Evolutionary conservation across 2,329 filamentous ascomycete genomes (phyloP), one percentile per base, ranked within the genome.

Genomic region (Fusarium cyanostomum): DNA sequence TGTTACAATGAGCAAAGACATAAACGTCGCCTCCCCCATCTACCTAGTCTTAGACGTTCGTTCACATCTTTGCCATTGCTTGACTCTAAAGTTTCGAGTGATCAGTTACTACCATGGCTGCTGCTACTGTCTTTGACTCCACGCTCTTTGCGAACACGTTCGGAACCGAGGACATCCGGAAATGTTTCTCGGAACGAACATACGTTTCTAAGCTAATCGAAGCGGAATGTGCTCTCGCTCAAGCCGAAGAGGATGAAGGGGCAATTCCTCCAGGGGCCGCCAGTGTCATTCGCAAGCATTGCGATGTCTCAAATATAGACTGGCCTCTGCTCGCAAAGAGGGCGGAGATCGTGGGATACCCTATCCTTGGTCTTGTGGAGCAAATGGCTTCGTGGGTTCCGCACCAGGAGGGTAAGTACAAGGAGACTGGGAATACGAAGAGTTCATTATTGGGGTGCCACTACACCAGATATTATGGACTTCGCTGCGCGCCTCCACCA

Each of bases 401-500:
- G 7, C 46, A 48, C 12, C 41, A 63, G 7, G 41, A 61, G 26
- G 41, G 60, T 54, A 41, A 44, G 49, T 26, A 3, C 5, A n/a
- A 12, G 3, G n/a, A 9, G 9, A n/a, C 6, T 1, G 13, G 9
- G n/a, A n/a, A n/a, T n/a, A n/a, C n/a, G n/a, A n/a, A n/a, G n/a
- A n/a, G n/a, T n/a, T n/a, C n/a, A n/a, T n/a, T n/a, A 50, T 9
- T 86, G 84, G 83, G 84, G 84, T n/a, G 83, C 83, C 2, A 86
- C 84, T 0, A 86, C 84, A 1, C 84, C 86, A 64, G 84, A 86
- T 62, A 85, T 86, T 60, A 86, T 86, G 83, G 84, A 86, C 64
- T 72, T 81, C 62, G 69, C 76, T 3, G 77, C 83, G 46, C 75
- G 84, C 9, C 74, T 86, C 2, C 66, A 77, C 7, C 75, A 85